phyloP scores from a whole-genome alignment of 78 protist genomes.

The Polysphondylium violaceum region DNA sequence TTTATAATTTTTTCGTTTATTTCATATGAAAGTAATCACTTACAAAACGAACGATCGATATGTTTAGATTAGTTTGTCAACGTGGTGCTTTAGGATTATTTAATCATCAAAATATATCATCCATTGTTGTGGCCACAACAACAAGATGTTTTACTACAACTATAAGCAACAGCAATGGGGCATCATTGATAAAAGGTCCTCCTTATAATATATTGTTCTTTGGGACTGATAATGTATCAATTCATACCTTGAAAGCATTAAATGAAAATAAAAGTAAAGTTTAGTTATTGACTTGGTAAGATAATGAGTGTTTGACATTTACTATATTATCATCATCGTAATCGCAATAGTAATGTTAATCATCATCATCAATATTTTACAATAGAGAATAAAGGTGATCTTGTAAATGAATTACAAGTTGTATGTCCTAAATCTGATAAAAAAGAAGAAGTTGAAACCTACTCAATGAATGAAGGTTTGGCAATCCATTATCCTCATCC shows the following conservation, averaged over 20 bases:
- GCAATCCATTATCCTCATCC: conserved; percentile 18
- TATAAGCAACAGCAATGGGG: no score
- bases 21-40: no score
- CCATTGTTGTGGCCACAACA: no score
- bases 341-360: no score
- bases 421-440: conserved; percentile 35
- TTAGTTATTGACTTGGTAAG: neutral
- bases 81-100: no score
- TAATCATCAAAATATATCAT: no score
- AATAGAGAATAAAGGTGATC: neutral
- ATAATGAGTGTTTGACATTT: neutral
- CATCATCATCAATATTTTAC: neutral
- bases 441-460: conserved; percentile 35
- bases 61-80: no score
- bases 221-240: conserved; percentile 78
- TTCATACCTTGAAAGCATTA: conserved; percentile 35
- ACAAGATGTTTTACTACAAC: conserved; percentile 2
- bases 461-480: conserved; percentile 16
- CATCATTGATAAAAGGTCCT: conserved; percentile 5
- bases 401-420: conserved; percentile 53
- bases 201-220: conserved; percentile 73
- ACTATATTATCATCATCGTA: neutral
- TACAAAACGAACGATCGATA: no score
- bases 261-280: conserved; percentile 15
- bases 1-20: no score